phyloP scores from a whole-genome alignment of 2,329 filamentous ascomycete species.

The Colletotrichum gloeosporioides region DNA sequence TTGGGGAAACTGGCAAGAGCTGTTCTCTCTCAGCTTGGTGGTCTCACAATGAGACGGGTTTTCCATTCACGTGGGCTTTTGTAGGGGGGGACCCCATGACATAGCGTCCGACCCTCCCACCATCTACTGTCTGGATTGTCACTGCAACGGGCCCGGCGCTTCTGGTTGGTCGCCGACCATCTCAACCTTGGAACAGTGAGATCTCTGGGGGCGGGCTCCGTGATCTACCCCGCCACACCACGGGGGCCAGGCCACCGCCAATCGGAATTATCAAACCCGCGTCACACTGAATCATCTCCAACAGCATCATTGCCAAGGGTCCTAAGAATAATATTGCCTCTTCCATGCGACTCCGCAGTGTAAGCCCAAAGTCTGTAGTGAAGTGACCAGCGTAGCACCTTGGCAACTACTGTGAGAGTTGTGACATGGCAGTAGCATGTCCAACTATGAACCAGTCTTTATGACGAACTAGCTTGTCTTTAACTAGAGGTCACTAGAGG shows the following conservation, averaged over 20 bases:
- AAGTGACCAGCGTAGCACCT: neutral
- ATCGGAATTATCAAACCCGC: neutral
- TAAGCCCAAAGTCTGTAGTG: neutral
- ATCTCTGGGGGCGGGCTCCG: neutral
- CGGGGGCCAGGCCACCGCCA: neutral
- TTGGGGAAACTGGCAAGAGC: neutral
- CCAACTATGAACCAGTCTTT: neutral
- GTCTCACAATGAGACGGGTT: neutral
- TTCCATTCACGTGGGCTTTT: neutral
- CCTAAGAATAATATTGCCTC: neutral
- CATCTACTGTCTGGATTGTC: neutral
- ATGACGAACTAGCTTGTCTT: neutral
- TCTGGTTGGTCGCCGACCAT: slow-evolving; percentile 13
- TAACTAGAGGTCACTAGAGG: neutral
- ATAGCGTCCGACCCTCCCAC: neutral
- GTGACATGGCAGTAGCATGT: neutral
- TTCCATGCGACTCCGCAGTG: neutral
- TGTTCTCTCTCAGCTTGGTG: neutral
- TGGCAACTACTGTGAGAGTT: neutral
- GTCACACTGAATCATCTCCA: neutral
- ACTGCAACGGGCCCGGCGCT: neutral
- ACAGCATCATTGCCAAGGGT: neutral
- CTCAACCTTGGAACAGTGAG: neutral
- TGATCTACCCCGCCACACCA: neutral
- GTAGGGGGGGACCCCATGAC: neutral